These are phyloP conservation scores for Pichia membranifaciens DNA, from an alignment of 805 yeast genomes.

Conservation along the genomic window DNA sequence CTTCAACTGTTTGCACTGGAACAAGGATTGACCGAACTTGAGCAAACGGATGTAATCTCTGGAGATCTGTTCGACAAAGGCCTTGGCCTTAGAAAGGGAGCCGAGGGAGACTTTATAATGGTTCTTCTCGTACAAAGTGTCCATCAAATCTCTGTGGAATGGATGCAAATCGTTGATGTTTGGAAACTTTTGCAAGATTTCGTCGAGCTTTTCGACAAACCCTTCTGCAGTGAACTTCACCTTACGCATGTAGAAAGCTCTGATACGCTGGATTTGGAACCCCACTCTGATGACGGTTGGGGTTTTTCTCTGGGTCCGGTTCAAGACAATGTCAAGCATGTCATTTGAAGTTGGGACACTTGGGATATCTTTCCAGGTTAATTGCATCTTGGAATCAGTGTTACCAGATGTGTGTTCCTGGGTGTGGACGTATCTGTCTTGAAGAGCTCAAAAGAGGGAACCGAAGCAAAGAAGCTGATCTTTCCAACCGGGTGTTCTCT, in stretches of 20 bases:
- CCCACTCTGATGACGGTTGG: constrained; percentile 99
- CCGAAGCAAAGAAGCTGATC: too few relatives aligned
- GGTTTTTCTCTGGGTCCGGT: constrained; percentile 97
- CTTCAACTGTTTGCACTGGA: constrained; percentile 97
- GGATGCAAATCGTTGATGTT: constrained; percentile 97
- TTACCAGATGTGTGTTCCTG: too few relatives aligned
- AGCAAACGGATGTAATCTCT: constrained; percentile 91
- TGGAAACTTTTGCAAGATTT: constrained; percentile 83
- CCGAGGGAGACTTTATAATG: constrained; percentile 97
- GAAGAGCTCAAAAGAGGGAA: too few relatives aligned
- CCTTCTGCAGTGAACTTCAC: constrained; percentile 97
- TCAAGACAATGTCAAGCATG: constrained; percentile 90
- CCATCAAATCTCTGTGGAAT: constrained; percentile 96
- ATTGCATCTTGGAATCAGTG: constrained; percentile 59
- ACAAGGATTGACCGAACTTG: constrained; percentile 95
- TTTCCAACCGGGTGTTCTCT: too few relatives aligned
- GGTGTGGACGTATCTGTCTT: too few relatives aligned
- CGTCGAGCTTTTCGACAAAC: constrained; percentile 85
- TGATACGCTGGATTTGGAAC: constrained; percentile 89
- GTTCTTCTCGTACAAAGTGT: constrained; percentile 94
- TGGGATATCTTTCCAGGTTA: constrained; percentile 98
- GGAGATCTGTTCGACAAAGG: constrained; percentile 90
- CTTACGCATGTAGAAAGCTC: constrained; percentile 97
- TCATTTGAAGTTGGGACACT: constrained; percentile 90
- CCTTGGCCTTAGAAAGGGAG: constrained; percentile 88